Percentiles rank a stretch among this genome's conserved stretches.
Conservation (phyloP, 371 early-diverging fungal species). For the Mycotypha africana region DNA sequence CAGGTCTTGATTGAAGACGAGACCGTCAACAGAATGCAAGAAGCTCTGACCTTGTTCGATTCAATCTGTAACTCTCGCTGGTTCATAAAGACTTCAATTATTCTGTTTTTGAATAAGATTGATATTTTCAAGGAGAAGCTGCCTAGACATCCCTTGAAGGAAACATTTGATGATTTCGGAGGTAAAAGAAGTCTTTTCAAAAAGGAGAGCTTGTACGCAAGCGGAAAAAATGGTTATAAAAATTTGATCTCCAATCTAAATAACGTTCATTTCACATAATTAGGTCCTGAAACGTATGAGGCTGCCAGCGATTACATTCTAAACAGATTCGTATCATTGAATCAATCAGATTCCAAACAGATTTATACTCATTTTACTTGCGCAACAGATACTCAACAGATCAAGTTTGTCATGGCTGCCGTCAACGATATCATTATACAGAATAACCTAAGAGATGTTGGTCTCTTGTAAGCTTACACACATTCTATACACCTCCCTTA, state of each 20-base stretch:
- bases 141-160: slow-evolving; percentile 51
- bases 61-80: slow-evolving; percentile 77
- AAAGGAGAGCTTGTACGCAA: not conserved
- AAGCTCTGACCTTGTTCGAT: slow-evolving; percentile 63
- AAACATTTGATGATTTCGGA: slow-evolving; percentile 70
- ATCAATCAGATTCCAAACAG: slow-evolving; percentile 38
- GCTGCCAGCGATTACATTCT: slow-evolving; percentile 43
- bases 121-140: slow-evolving; percentile 75
- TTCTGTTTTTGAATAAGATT: slow-evolving; percentile 81
- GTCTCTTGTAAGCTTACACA: slow-evolving; percentile 52
- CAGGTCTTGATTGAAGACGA: slow-evolving; percentile 92
- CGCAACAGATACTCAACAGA: slow-evolving; percentile 67
- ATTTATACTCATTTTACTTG: slow-evolving; percentile 50
- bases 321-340: slow-evolving; percentile 37
- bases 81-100: slow-evolving; percentile 74
- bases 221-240: no score
- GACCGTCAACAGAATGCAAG: slow-evolving; percentile 92
- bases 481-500: no score
- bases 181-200: slow-evolving; percentile 27
- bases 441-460: slow-evolving; percentile 54
- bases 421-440: slow-evolving; percentile 70
- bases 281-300: slow-evolving; percentile 64
- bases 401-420: slow-evolving; percentile 63
- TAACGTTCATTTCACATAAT: not conserved
- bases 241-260: not conserved